Percentiles rank a stretch among this genome's conserved stretches.
Conservation (phyloP, 83 land plant species). For the Isoetes engelmannii region DNA sequence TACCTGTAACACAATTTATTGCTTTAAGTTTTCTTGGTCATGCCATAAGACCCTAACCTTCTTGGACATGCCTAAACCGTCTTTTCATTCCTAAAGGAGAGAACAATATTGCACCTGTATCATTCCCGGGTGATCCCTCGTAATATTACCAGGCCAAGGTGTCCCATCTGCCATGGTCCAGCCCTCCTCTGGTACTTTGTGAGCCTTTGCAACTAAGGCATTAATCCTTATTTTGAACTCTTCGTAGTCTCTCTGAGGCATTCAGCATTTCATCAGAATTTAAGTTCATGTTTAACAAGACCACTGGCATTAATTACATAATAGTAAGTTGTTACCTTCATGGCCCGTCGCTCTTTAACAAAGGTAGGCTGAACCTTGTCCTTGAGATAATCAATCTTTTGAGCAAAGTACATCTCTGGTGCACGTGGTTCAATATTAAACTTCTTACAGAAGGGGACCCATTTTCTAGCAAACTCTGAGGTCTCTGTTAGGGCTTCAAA, state of each 20-base stretch:
- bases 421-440: slow-evolving; percentile 68
- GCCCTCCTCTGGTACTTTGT: slow-evolving; percentile 66
- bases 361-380: slow-evolving; percentile 64
- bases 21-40: too few species aligned
- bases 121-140: slow-evolving; percentile 82
- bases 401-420: slow-evolving; percentile 70
- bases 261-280: background rate
- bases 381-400: slow-evolving; percentile 42
- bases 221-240: slow-evolving; percentile 63
- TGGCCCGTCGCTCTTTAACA: slow-evolving; percentile 66
- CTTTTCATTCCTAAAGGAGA: background rate
- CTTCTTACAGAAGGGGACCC: slow-evolving; percentile 30
- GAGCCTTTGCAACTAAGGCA: slow-evolving; percentile 53
- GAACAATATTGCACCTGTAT: slow-evolving; percentile 44
- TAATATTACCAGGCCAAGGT: slow-evolving; percentile 19
- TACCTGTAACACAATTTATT: slow-evolving; percentile 1
- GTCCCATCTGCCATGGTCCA: slow-evolving; percentile 73
- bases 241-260: slow-evolving; percentile 53
- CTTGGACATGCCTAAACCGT: too few species aligned
- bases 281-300: background rate
- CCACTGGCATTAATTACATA: background rate
- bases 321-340: slow-evolving; percentile 41
- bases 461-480: slow-evolving; percentile 50
- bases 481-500: slow-evolving; percentile 74
- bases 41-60: too few species aligned